A percentile compares a stretch with the other conserved stretches of the same genome.
Evolutionary conservation across 2,329 filamentous ascomycete species (phyloP).

Genomic region (Malbranchea cinnamomea): DNA sequence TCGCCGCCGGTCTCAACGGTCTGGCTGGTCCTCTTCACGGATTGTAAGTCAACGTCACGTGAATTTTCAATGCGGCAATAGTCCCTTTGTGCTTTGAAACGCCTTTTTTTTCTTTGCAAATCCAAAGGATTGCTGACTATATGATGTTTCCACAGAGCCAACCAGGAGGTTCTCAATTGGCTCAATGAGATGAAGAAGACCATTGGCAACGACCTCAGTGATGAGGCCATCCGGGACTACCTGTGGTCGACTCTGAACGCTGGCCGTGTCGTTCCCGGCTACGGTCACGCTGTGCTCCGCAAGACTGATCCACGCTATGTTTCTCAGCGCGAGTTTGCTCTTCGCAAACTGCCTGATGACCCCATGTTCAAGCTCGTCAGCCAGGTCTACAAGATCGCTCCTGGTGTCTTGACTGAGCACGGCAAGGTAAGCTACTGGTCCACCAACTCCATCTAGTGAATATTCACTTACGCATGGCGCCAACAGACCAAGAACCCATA

Average conservation of each 20-base stretch:
- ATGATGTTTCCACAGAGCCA: conserved; percentile 54
- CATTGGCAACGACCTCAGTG: conserved; percentile 86
- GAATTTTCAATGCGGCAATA: background rate
- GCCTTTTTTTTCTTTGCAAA: background rate
- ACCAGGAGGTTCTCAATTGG: conserved; percentile 99
- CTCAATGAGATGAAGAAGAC: conserved; percentile 96
- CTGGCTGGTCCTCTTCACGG: conserved; percentile 96
- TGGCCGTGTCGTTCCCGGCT: conserved; percentile 92
- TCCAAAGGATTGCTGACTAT: background rate
- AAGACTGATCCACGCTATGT: conserved; percentile 99
- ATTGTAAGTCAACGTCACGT: conserved; percentile 35
- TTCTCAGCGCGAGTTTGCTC: conserved; percentile 93
- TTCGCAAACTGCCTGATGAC: conserved; percentile 85
- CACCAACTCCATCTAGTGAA: background rate
- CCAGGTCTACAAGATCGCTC: conserved; percentile 99
- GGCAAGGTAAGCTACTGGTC: conserved; percentile 74
- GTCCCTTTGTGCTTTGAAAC: background rate
- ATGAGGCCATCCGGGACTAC: conserved; percentile 95
- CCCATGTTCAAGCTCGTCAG: conserved; percentile 99
- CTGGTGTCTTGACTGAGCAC: conserved; percentile 94
- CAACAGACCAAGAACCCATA: conserved; percentile 90
- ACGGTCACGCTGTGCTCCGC: conserved; percentile 96
- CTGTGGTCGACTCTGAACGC: conserved; percentile 94
- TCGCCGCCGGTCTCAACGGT: conserved; percentile 93
- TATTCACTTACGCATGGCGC: conserved; percentile 1